Conservation (phyloP, 179 eudicot species). For the Heliamphora pulchella region DNA sequence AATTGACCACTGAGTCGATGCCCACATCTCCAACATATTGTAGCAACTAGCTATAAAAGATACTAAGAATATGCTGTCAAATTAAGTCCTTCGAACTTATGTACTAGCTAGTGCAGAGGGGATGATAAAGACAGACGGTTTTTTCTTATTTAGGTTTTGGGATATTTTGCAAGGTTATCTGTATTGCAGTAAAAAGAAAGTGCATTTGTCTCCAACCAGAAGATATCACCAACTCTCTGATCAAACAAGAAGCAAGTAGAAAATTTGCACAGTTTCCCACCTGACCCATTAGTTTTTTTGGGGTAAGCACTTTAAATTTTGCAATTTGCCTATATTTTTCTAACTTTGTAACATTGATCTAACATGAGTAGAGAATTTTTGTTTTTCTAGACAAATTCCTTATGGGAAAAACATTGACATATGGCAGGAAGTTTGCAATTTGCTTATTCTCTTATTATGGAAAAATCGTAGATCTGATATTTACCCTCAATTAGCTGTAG, state of each 20-base stretch:
- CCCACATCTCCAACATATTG: neutral
- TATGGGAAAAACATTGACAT: neutral
- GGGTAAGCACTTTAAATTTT: neutral
- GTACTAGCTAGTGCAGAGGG: neutral
- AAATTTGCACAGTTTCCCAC: conserved; percentile 8
- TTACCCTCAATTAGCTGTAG: neutral
- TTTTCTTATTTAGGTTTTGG: neutral
- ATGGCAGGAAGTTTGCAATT: neutral
- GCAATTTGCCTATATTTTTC: neutral
- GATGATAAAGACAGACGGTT: neutral
- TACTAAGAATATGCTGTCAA: neutral
- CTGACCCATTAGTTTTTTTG: conserved; percentile 5
- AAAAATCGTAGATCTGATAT: neutral
- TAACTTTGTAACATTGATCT: neutral
- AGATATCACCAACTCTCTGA: conserved; percentile 6
- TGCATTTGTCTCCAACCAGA: conserved; percentile 2
- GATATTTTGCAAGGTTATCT: neutral
- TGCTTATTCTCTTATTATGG: neutral
- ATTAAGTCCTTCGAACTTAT: neutral
- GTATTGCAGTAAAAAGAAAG: neutral
- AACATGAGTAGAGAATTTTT: neutral
- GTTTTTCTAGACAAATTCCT: neutral
- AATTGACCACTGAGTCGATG: neutral
- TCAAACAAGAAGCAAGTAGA: conserved; percentile 9
- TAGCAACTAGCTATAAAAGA: neutral